These are phyloP conservation scores for Lipomyces chichibuensis DNA, from an alignment of 805 yeast genomes.

Conservation along the genomic window DNA sequence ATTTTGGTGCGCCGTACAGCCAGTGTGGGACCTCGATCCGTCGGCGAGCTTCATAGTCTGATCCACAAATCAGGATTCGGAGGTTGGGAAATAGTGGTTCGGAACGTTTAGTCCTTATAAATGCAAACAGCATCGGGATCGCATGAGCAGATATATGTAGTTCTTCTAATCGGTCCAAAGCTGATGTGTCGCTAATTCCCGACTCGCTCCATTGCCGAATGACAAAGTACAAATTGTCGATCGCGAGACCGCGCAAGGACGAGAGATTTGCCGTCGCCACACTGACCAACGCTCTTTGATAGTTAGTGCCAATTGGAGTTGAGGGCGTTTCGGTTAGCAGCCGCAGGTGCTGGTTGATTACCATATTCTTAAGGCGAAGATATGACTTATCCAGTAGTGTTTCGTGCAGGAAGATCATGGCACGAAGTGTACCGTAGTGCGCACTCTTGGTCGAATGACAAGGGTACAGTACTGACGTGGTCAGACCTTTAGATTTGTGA, in stretches of 20 bases:
- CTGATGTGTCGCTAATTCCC: constrained; percentile 13
- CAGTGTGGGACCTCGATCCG: constrained; percentile 28
- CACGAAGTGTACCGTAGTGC: constrained; percentile 22
- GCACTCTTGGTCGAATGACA: constrained; percentile 28
- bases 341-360: constrained; percentile 6
- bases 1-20: constrained; percentile 18
- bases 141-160: constrained; percentile 28
- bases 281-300: background rate
- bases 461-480: constrained; percentile 22
- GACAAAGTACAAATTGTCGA: constrained; percentile 24
- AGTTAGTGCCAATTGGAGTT: background rate
- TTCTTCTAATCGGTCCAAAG: constrained; percentile 19
- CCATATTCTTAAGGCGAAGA: constrained; percentile 9
- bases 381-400: constrained; percentile 20
- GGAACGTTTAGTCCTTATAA: constrained; percentile 19
- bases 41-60: constrained; percentile 27
- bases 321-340: background rate
- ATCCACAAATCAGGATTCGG: constrained; percentile 16
- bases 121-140: constrained; percentile 25
- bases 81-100: constrained; percentile 21
- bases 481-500: constrained; percentile 17
- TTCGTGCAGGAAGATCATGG: constrained; percentile 29
- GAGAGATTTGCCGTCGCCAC: constrained; percentile 6
- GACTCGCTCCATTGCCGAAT: constrained; percentile 25
- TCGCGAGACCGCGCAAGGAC: constrained; percentile 20